Evolutionary conservation across 352 stramenopile genomes (phyloP).

Genomic region (Phytopythium vexans): DNA sequence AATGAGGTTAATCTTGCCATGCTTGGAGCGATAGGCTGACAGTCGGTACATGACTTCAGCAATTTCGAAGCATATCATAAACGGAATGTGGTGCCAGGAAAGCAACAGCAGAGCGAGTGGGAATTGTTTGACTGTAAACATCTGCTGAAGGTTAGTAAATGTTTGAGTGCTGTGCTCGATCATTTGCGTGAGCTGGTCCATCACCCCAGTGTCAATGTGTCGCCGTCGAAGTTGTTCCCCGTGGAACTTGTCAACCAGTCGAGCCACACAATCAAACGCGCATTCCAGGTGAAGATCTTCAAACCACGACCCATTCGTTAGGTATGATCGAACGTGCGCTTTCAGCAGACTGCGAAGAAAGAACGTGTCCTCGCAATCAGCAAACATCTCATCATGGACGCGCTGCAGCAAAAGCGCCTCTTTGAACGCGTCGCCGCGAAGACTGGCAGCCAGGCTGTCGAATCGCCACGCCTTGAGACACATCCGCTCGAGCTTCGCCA

Average conservation of each 20-base stretch:
- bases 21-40: constrained; percentile 8
- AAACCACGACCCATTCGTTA: constrained; percentile 15
- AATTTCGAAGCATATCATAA: constrained; percentile 59
- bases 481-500: constrained; percentile 64
- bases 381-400: constrained; percentile 40
- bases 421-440: constrained; percentile 39
- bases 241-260: constrained; percentile 38
- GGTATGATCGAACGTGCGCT: constrained; percentile 45
- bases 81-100: constrained; percentile 56
- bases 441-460: constrained; percentile 33
- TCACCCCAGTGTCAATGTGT: not conserved
- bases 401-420: constrained; percentile 60
- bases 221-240: constrained; percentile 7
- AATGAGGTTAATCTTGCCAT: constrained; percentile 15
- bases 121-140: not conserved
- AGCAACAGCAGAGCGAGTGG: constrained; percentile 31
- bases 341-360: constrained; percentile 48
- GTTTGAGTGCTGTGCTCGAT: not conserved
- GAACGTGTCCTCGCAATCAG: constrained; percentile 42
- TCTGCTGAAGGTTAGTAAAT: not conserved
- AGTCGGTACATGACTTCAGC: constrained; percentile 52
- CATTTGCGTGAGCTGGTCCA: constrained; percentile 3
- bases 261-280: constrained; percentile 18
- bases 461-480: constrained; percentile 52
- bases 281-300: constrained; percentile 37